Conservation (phyloP, 2,329 filamentous ascomycete species). For the Diaporthe ampelina region DNA sequence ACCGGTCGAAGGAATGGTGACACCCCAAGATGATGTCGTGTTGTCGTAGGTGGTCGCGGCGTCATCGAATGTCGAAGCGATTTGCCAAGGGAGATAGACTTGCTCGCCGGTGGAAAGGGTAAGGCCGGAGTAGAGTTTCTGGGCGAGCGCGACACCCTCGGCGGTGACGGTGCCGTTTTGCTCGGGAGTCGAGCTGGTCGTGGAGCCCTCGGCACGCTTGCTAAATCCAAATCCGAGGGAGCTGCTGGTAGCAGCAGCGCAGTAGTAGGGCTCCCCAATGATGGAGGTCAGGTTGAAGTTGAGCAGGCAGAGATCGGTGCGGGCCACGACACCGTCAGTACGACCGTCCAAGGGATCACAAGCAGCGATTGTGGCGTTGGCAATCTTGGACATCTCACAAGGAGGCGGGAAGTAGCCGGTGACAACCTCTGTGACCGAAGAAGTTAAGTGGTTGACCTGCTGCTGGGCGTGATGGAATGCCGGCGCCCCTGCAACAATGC, state of each 20-base stretch:
- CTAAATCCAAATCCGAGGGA: conserved; percentile 47
- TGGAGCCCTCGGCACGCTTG: conserved; percentile 45
- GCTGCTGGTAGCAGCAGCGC: conserved; percentile 46
- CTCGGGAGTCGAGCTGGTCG: conserved; percentile 46
- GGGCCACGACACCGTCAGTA: conserved; percentile 65
- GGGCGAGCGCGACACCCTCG: conserved; percentile 51
- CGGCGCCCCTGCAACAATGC: conserved; percentile 60
- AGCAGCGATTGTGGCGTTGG: conserved; percentile 66
- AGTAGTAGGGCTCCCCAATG: conserved; percentile 52
- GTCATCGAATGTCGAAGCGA: conserved; percentile 51
- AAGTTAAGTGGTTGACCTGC: conserved; percentile 45
- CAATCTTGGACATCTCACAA: conserved; percentile 63
- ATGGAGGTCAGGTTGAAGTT: conserved; percentile 50
- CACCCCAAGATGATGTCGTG: conserved; percentile 50
- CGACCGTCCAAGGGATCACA: conserved; percentile 70
- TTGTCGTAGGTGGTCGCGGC: conserved; percentile 51
- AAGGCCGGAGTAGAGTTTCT: conserved; percentile 53
- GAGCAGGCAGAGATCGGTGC: conserved; percentile 54
- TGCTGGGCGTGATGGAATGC: conserved; percentile 60
- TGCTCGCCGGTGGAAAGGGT: conserved; percentile 51
- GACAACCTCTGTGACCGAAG: conserved; percentile 55
- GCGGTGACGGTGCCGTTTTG: conserved; percentile 53
- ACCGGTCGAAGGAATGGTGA: conserved; percentile 43
- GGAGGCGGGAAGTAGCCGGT: conserved; percentile 58
- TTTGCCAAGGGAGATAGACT: conserved; percentile 54